Evolutionary conservation across 2,329 filamentous ascomycete genomes (phyloP), one percentile per base, ranked within the genome.

Genomic region (Pseudofabraea citricarpa): DNA sequence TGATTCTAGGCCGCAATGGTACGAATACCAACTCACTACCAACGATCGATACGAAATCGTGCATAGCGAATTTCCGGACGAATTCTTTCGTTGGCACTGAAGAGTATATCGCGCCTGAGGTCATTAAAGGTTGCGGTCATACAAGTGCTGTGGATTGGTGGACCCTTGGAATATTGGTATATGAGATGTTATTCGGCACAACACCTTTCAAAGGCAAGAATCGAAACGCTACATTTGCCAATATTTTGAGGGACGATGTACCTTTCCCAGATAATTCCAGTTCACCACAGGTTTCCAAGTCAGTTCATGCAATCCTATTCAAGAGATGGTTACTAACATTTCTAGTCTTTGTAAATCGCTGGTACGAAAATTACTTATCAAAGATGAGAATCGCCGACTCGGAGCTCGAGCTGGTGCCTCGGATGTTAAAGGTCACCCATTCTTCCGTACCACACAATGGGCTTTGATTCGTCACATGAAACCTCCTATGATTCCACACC

Each of bases 171-270:
- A 97, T 98, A 54, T 69, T 98, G 60, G 90, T 98, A 44, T 98
- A 97, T 64, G 93, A 98, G 67, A 98, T 98, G 93, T 75, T 98
- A 26, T 98, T 91, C 69, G 93, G 93, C 43, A 98, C 91, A 1
- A 98, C 93, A 1, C 93, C 93, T 1, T 98, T 98, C 77, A 98
- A 98, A 73, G 93, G 93, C 56, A 97, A 98, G 79, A 98, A 96
- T 67, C 81, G 93, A 29, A 98, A 97, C 58, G 90, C 90, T 12
- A 98, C 93, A 0, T 98, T 98, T 70, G 91, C 90, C 48, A 98
- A 97, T 63, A 98, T 98, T 54, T 67, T 98, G 50, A 77, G 90
- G 41, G 93, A 98, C 64, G 93, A 98, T 53, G 93, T 96, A 48
- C 87, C 88, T 5, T 98, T 98, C 68, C 90, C 93, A 0, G 93